Conservation (phyloP, 1,284 basidiomycete species). For the Leccinum variabile region DNA sequence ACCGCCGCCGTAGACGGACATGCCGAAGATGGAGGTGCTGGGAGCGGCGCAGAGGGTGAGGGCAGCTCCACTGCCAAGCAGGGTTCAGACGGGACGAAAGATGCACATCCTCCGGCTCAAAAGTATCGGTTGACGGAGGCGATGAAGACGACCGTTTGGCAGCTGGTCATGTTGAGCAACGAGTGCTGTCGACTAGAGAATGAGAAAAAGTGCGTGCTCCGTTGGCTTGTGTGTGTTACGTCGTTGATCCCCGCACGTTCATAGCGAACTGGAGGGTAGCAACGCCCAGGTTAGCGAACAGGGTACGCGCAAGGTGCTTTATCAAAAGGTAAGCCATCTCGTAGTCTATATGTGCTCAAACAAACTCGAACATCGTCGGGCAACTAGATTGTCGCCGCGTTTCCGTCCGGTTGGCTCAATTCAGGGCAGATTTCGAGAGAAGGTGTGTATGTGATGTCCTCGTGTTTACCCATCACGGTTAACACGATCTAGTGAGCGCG, state of each 20-base stretch:
- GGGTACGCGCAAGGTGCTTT: constrained; percentile 70
- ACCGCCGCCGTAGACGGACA: constrained; percentile 39
- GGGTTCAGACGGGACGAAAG: constrained; percentile 35
- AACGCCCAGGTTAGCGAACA: constrained; percentile 76
- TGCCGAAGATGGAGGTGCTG: constrained; percentile 36
- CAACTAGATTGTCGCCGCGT: constrained; percentile 64
- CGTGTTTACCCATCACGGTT: constrained; percentile 1
- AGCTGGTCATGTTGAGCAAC: constrained; percentile 75
- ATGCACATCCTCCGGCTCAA: constrained; percentile 62
- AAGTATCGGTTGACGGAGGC: constrained; percentile 71
- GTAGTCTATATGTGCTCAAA: not conserved
- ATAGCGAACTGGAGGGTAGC: constrained; percentile 62
- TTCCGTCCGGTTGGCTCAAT: constrained; percentile 47
- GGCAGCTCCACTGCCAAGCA: constrained; percentile 29
- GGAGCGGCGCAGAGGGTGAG: constrained; percentile 35
- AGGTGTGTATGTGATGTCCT: constrained; percentile 34
- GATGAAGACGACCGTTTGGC: constrained; percentile 78
- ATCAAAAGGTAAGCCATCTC: constrained; percentile 60
- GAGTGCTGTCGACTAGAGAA: constrained; percentile 79
- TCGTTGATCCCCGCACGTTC: not conserved
- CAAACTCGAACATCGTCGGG: not conserved
- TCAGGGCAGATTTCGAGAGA: constrained; percentile 61
- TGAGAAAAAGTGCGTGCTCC: constrained; percentile 71
- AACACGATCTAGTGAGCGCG: constrained; percentile 55
- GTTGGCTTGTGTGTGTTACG: not conserved